A percentile compares a stretch with the other conserved stretches of the same genome.
These are phyloP conservation scores for Cocos nucifera DNA, from an alignment of 176 grass and related monocot genomes.

Conservation along the genomic window DNA sequence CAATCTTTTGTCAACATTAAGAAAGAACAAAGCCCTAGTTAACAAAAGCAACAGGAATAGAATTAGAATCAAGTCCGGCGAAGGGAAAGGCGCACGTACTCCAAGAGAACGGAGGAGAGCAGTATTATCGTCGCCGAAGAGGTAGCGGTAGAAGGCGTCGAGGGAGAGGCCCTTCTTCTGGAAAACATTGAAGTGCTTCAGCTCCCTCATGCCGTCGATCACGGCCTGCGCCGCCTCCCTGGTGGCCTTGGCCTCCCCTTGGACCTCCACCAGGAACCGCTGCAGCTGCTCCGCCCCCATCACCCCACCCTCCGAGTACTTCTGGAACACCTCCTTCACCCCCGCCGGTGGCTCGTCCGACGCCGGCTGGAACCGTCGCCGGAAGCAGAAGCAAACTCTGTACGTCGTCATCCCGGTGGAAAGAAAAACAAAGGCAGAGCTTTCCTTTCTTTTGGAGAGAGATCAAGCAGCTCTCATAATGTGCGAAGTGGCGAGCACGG, in stretches of 20 bases:
- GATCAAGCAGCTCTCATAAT: no score
- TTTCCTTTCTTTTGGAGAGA: no score
- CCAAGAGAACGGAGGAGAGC: conserved; percentile 15
- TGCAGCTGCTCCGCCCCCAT: conserved; percentile 44
- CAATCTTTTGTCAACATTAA: no score
- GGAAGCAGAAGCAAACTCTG: conserved; percentile 62
- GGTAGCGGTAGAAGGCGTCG: conserved; percentile 52
- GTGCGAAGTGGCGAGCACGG: no score
- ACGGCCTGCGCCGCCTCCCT: conserved; percentile 22
- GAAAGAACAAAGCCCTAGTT: no score
- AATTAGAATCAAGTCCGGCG: no score
- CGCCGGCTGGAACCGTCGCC: conserved; percentile 42
- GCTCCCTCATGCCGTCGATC: conserved; percentile 42
- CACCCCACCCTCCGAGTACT: conserved; percentile 32
- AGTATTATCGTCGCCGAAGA: conserved; percentile 52
- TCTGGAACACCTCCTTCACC: conserved; percentile 35
- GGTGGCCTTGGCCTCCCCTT: conserved; percentile 21
- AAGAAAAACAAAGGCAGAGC: no score
- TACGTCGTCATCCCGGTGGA: conserved; percentile 40
- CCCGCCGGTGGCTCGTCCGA: conserved; percentile 45
- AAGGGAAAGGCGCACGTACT: conserved; percentile 18
- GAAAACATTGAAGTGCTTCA: conserved; percentile 21
- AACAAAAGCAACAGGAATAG: no score
- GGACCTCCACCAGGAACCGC: conserved; percentile 53
- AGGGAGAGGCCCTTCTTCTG: conserved; percentile 40